Conservation (phyloP, 2,329 filamentous ascomycete species). For the Xylariaceae sp. region DNA sequence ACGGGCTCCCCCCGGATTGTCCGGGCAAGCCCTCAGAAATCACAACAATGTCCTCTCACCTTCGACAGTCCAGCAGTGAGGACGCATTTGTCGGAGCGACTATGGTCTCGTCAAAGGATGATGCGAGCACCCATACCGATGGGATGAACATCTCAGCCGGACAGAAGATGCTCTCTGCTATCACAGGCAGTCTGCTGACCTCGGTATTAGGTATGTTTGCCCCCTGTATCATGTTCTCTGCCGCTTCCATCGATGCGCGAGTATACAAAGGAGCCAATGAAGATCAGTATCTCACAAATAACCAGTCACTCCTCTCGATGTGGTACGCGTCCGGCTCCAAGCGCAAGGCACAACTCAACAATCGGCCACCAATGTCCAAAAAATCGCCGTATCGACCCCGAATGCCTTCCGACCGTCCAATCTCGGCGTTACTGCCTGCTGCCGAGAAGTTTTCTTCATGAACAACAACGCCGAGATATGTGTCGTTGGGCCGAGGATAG, state of each 20-base stretch:
- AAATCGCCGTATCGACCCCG: conserved; percentile 53
- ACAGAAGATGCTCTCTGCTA: conserved; percentile 94
- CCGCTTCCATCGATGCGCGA: neutral
- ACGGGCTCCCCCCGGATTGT: conserved; percentile 25
- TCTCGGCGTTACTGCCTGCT: conserved; percentile 90
- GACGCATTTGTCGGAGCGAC: conserved; percentile 32
- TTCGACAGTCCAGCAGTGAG: conserved; percentile 39
- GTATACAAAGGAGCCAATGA: neutral
- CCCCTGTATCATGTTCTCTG: neutral
- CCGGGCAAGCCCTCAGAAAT: conserved; percentile 22
- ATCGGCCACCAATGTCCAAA: conserved; percentile 51
- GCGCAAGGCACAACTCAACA: conserved; percentile 60
- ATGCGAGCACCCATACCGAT: conserved; percentile 39
- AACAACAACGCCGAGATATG: conserved; percentile 81
- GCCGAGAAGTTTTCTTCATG: conserved; percentile 94
- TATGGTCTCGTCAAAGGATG: conserved; percentile 33
- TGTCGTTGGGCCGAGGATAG: conserved; percentile 62
- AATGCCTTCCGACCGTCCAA: conserved; percentile 71
- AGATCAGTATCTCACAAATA: conserved; percentile 12
- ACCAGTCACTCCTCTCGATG: conserved; percentile 91
- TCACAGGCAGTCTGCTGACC: conserved; percentile 84
- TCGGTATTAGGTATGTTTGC: conserved; percentile 71
- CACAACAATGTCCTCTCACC: conserved; percentile 22
- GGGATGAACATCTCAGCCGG: conserved; percentile 68
- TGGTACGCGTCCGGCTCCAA: conserved; percentile 91